Base-by-base conservation (phyloP, 116 monocot species). In the Iris pallida region DNA sequence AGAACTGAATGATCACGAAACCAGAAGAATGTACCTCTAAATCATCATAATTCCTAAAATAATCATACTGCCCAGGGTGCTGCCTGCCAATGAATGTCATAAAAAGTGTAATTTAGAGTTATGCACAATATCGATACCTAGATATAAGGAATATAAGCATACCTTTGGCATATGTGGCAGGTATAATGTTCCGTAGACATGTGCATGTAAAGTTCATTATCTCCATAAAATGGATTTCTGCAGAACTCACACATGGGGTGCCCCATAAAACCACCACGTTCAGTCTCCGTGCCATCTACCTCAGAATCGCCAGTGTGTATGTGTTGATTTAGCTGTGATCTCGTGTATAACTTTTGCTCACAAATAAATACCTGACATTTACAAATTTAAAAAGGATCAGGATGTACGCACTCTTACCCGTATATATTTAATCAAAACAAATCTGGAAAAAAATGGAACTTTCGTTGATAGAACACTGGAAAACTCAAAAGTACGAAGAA, bases 141-240 rank as follows among this genome's bases (percentile, higher is more conserved):
- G 2, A 30, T 45, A 17, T 42, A 5, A 58, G 15, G 42, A 62
- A 45, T 8, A 9, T 45, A 64, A 42, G 4, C 18, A 52, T 76
- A 86, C 98, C 93, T 90, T 77, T 88, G 90, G 72, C 98, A 98
- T 64, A 98, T 90, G 69, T 98, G 93, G 57, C 98, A 98, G 13
- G 98, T 93, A 68, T 78, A 93, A 75, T 93, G 98, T 66, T 98
- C 98, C 55, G 71, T 85, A 43, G 88, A 86, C 93, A 98, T 93
- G 65, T 98, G 98, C 65, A 71, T 51, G 61, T 93, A 98, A 40
- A 98, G 98, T 64, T 98, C 98, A 73, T 90, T 90, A 46, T 98
- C 98, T 40, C 98, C 93, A 77, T 98, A 98, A 81, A 90, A 98
- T 14, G 87, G 86, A 9, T 67, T 81, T 71, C 76, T 84, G 68